Conservation (phyloP, 2,329 filamentous ascomycete genomes). For the Tolypocladium ovalisporum region DNA sequence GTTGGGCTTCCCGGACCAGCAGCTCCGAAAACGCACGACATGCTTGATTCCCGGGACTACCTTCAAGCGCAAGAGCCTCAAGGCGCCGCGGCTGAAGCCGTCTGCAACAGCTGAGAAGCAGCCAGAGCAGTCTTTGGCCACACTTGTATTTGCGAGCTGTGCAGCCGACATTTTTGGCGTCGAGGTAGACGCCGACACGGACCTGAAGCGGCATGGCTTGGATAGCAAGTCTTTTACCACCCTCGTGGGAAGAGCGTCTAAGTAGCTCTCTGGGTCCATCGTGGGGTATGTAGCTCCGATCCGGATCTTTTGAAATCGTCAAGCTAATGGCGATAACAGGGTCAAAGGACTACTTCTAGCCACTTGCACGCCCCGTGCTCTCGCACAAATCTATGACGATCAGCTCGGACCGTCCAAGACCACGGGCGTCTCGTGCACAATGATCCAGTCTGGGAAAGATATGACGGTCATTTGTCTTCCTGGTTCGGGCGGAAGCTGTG, state of each 20-base stretch:
- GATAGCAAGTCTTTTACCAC: conserved; percentile 2
- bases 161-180: not conserved
- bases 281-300: not conserved
- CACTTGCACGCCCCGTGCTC: not conserved
- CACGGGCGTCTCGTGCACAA: not conserved
- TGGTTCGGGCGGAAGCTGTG: conserved; percentile 1
- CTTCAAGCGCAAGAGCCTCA: not conserved
- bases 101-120: not conserved
- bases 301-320: not conserved
- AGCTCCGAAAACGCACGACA: not conserved
- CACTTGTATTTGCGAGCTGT: not conserved
- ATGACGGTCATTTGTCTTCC: not conserved
- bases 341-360: not conserved
- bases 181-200: not conserved
- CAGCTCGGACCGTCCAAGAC: not conserved
- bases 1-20: conserved; percentile 20
- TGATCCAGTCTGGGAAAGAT: not conserved
- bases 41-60: not conserved
- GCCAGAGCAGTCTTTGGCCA: not conserved
- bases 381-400: not conserved
- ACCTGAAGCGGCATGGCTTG: not conserved
- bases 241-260: not conserved
- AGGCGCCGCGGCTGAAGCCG: not conserved
- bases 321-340: not conserved
- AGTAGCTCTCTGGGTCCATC: not conserved